Evolutionary conservation across 306 rosid species (phyloP).

Genomic region (Cicer pinnatifidum): DNA sequence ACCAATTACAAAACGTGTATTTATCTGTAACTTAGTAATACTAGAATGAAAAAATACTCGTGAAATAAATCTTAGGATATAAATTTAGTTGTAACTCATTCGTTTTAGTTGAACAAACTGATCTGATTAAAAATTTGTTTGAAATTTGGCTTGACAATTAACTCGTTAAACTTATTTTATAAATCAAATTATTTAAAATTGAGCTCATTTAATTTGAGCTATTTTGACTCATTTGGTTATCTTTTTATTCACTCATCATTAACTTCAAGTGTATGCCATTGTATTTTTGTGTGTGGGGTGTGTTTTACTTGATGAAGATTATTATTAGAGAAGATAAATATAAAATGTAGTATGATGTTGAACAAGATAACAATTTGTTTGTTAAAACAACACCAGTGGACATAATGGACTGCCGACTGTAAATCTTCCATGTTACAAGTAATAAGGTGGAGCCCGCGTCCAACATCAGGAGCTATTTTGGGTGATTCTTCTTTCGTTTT

Average conservation of each 20-base stretch:
- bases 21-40: background rate
- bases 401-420: slow-evolving; percentile 42
- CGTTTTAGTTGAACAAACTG: too few species aligned
- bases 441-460: slow-evolving; percentile 10
- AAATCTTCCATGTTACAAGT: slow-evolving; percentile 20
- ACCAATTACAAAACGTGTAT: background rate
- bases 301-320: background rate
- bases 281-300: too few species aligned
- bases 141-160: too few species aligned
- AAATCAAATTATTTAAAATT: background rate
- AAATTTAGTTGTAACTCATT: too few species aligned
- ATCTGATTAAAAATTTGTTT: too few species aligned
- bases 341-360: slow-evolving; percentile 18
- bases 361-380: background rate
- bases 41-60: background rate
- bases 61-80: too few species aligned
- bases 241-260: too few species aligned
- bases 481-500: slow-evolving; percentile 4
- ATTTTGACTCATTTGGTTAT: too few species aligned
- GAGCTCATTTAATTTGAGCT: too few species aligned
- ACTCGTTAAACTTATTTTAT: too few species aligned
- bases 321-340: background rate
- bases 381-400: slow-evolving; percentile 7
- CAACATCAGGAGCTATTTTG: slow-evolving; percentile 3
- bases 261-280: too few species aligned